phyloP scores from a whole-genome alignment of 2,329 filamentous ascomycete species.

The Colletotrichum camelliae region DNA sequence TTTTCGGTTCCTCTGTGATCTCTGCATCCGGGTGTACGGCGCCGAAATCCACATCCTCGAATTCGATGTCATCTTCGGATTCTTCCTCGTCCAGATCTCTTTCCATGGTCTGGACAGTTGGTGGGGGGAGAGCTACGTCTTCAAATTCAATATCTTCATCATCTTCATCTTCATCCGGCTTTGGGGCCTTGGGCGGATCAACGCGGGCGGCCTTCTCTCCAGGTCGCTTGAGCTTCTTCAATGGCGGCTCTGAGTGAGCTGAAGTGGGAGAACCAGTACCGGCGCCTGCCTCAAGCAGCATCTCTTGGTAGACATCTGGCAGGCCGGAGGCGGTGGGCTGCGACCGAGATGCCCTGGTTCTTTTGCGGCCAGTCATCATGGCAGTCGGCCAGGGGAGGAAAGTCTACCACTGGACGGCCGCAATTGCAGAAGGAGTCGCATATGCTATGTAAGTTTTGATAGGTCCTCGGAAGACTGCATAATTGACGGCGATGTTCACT shows the following conservation, averaged over 20 bases:
- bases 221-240: constrained; percentile 44
- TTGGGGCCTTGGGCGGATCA: neutral
- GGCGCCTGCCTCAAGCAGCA: constrained; percentile 54
- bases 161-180: constrained; percentile 36
- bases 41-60: constrained; percentile 56
- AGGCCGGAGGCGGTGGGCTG: constrained; percentile 24
- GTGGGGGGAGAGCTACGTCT: constrained; percentile 52
- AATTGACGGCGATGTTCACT: neutral
- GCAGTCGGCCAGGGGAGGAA: neutral
- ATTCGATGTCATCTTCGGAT: constrained; percentile 44
- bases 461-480: neutral
- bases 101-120: constrained; percentile 57
- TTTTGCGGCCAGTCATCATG: constrained; percentile 29
- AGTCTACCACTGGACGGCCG: neutral
- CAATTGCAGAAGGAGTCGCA: neutral
- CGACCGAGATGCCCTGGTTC: constrained; percentile 28
- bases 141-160: constrained; percentile 53
- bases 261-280: constrained; percentile 26
- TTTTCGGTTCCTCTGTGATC: constrained; percentile 31
- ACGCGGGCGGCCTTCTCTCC: constrained; percentile 21
- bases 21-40: constrained; percentile 28
- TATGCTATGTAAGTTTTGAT: neutral
- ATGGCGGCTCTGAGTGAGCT: constrained; percentile 41
- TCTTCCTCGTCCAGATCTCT: constrained; percentile 51
- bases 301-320: constrained; percentile 51